Base-by-base conservation (phyloP, 2,329 filamentous ascomycete genomes). In the Aspergillus sp. region DNA sequence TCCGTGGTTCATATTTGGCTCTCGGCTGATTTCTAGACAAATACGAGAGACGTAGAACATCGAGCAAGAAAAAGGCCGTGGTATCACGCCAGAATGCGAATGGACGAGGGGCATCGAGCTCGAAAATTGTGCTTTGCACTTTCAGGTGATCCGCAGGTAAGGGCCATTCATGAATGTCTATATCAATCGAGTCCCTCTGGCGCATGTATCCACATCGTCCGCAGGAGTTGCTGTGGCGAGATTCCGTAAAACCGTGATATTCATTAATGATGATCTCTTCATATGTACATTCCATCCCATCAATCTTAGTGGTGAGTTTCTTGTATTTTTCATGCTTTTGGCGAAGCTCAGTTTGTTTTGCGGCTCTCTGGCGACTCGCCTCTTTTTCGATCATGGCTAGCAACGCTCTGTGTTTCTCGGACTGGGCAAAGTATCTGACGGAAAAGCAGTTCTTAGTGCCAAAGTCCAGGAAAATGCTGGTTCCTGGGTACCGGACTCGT, bases 91-190 rank as follows among this genome's bases (percentile, higher is more conserved):
- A 87, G 1, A 62, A 47, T 0, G 64, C 64, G 35, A 83, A 80
- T 0, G 65, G 27, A 0, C 21, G 4, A 0, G 84, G 83, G 0
- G 77, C 60, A 0, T 62, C 52, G 0, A 86, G 68, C 60, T 87
- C 84, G 50, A 87, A 87, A 0, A 86, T 73, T 0, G 77, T 74
- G 0, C 81, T 73, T 56, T 81, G 79, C 0, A 75, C 74, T 11
- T 73, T 27, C 0, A 58, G 6, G 0, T 44, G 0, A 0, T 73
- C 15, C 0, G 43, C 31, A 0, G 83, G 79, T 0, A 87, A 70
- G 0, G 85, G 84, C 83, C 83, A 86, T 64, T 88, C 85, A 61
- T 84, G 74, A 8, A 84, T 65, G 0, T 43, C 0, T 7, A 88
- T 85, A 0, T 24, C 39, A 0, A 88, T 56, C 0, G 3, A 2